Percentiles rank a stretch among this genome's conserved stretches.
phyloP scores from a whole-genome alignment of 805 yeast genomes.

The Metschnikowia vanudenii region DNA sequence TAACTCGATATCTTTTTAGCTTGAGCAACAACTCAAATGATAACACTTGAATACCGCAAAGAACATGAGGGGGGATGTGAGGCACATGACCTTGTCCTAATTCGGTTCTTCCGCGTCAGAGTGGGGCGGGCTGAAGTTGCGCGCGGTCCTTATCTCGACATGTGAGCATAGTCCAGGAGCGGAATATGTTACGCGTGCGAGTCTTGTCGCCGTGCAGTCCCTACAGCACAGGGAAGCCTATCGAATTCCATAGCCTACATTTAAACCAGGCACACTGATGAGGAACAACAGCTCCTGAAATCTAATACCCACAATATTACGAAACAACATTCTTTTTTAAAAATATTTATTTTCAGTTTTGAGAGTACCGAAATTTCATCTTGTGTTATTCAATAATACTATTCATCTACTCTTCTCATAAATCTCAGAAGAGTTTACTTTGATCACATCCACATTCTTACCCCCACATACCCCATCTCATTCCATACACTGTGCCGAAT shows the following conservation, averaged over 20 bases:
- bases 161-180: background rate
- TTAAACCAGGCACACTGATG: constrained; percentile 5
- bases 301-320: background rate
- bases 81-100: too few relatives aligned
- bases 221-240: constrained; percentile 11
- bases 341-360: too few relatives aligned
- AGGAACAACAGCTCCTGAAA: constrained; percentile 1
- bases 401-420: background rate
- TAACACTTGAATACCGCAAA: too few relatives aligned
- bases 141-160: constrained; percentile 5
- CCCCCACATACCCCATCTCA: too few relatives aligned
- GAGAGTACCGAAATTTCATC: too few relatives aligned
- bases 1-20: background rate
- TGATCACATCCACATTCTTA: too few relatives aligned
- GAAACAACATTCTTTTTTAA: background rate
- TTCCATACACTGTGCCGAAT: background rate
- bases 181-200: constrained; percentile 7
- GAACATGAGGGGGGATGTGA: too few relatives aligned
- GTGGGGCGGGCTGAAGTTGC: background rate
- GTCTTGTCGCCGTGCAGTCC: constrained; percentile 11
- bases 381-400: too few relatives aligned
- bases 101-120: too few relatives aligned
- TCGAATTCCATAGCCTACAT: constrained; percentile 18
- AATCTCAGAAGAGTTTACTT: too few relatives aligned
- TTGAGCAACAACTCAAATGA: too few relatives aligned